Conservation (phyloP, 2,329 filamentous ascomycete species). For the Talaromyces verruculosus region DNA sequence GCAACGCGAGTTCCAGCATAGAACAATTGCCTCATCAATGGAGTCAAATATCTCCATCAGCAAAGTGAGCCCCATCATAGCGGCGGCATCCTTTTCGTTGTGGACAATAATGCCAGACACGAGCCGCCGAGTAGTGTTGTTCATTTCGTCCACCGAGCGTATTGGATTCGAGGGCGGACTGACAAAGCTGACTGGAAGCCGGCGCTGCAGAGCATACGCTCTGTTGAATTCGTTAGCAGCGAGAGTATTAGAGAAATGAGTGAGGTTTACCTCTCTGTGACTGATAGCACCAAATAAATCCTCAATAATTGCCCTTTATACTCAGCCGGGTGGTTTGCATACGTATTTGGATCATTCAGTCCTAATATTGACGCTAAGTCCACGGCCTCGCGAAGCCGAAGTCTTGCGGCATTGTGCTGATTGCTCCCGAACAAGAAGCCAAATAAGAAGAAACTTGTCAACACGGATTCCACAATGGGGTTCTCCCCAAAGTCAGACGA, state of each 20-base stretch:
- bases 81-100: constrained; percentile 45
- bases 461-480: constrained; percentile 46
- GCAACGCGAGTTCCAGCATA: constrained; percentile 51
- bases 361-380: constrained; percentile 45
- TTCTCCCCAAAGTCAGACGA: constrained; percentile 44
- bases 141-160: constrained; percentile 35
- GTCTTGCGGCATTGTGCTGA: constrained; percentile 75
- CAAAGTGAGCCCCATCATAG: constrained; percentile 45
- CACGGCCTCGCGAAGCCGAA: constrained; percentile 68
- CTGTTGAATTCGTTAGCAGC: constrained; percentile 25
- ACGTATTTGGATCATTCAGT: constrained; percentile 42
- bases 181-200: constrained; percentile 45
- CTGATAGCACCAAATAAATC: constrained; percentile 39
- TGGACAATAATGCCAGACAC: constrained; percentile 45
- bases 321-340: constrained; percentile 38
- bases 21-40: constrained; percentile 46
- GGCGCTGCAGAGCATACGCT: constrained; percentile 46
- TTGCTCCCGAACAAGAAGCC: constrained; percentile 70
- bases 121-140: constrained; percentile 36
- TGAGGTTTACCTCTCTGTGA: constrained; percentile 34
- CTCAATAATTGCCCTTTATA: constrained; percentile 42
- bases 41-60: constrained; percentile 48
- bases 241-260: not conserved
- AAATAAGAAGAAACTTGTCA: constrained; percentile 75
- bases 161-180: constrained; percentile 39